Percentiles rank a stretch among this genome's conserved stretches.
These are phyloP conservation scores for Suillus subluteus DNA, from an alignment of 768 basidiomycete genomes.

Conservation along the genomic window DNA sequence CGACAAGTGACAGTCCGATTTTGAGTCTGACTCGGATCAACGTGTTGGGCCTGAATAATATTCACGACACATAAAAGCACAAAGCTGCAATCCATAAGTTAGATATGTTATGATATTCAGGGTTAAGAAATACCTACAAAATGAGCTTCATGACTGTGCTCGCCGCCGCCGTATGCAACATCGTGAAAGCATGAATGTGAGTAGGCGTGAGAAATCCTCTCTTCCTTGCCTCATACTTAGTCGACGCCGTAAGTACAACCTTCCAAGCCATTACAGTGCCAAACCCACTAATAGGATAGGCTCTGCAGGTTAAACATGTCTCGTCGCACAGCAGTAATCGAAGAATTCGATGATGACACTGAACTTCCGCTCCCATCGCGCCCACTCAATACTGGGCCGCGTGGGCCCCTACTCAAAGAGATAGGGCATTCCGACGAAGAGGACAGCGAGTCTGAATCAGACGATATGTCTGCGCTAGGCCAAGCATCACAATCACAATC, in stretches of 20 bases:
- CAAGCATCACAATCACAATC: slow-evolving; percentile 56
- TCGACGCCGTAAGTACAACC: slow-evolving; percentile 5
- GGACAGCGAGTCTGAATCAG: slow-evolving; percentile 30
- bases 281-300: not conserved
- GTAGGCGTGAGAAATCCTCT: slow-evolving; percentile 29
- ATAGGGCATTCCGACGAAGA: slow-evolving; percentile 61
- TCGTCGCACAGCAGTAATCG: slow-evolving; percentile 66
- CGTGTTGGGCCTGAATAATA: slow-evolving; percentile 12
- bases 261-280: not conserved
- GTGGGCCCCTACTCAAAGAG: slow-evolving; percentile 81
- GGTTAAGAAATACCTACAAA: slow-evolving; percentile 15
- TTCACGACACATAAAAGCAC: slow-evolving; percentile 17
- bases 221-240: not conserved
- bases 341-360: slow-evolving; percentile 94
- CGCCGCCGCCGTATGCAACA: slow-evolving; percentile 12
- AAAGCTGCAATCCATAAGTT: slow-evolving; percentile 12
- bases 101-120: slow-evolving; percentile 2
- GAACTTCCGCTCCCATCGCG: slow-evolving; percentile 81
- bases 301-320: slow-evolving; percentile 51
- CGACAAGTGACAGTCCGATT: slow-evolving; percentile 42
- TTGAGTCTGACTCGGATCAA: slow-evolving; percentile 9
- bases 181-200: slow-evolving; percentile 18
- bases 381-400: slow-evolving; percentile 63
- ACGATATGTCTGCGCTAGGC: slow-evolving; percentile 44
- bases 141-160: slow-evolving; percentile 16